Conservation (phyloP, 176 grass and related monocot species). For the Carex scoparia region DNA sequence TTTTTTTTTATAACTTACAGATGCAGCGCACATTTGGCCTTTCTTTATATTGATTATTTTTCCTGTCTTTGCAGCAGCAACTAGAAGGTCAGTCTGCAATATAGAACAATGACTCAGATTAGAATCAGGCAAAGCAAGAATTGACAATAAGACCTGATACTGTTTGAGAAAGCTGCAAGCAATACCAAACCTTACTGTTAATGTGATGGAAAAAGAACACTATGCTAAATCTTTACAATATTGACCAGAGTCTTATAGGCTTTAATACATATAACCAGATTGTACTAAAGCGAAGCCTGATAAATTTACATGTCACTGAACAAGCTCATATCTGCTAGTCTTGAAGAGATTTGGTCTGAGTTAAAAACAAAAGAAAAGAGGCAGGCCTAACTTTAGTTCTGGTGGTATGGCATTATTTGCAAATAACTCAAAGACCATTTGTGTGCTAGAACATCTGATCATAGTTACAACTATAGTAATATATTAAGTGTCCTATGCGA, state of each 20-base stretch:
- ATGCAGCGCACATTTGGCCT: conserved; percentile 91
- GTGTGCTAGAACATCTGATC: neutral
- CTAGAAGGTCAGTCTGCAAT: conserved; percentile 84
- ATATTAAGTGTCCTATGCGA: neutral
- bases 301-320: neutral
- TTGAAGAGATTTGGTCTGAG: neutral
- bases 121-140: neutral
- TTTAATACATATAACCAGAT: neutral
- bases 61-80: conserved; percentile 83
- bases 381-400: neutral
- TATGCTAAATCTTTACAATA: neutral
- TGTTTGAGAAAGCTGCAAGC: neutral
- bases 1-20: conserved; percentile 48
- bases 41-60: conserved; percentile 99
- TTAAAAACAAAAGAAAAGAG: neutral
- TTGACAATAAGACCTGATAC: neutral
- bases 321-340: neutral
- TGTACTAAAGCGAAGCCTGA: neutral
- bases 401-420: neutral
- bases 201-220: neutral
- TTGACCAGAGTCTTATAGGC: conserved; percentile 7
- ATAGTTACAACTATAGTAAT: neutral
- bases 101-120: conserved; percentile 16
- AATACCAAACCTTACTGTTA: neutral
- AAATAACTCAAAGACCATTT: neutral